Conservation (phyloP, 2,329 filamentous ascomycete species). For the Fusarium tjaetaba region DNA sequence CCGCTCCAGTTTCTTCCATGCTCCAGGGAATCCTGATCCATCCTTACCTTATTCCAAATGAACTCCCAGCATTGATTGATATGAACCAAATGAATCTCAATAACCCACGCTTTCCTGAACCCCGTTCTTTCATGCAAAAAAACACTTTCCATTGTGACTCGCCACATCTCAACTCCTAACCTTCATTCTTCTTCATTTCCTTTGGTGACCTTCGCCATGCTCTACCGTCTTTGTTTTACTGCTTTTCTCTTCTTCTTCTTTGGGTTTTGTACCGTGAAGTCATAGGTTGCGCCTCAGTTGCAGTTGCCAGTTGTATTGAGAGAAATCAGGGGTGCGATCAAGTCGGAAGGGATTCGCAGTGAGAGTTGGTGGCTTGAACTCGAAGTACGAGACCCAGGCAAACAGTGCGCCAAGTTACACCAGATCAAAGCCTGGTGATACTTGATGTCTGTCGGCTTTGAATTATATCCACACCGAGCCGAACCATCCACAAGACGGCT, state of each 20-base stretch:
- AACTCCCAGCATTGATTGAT: constrained; percentile 35
- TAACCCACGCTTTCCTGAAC: constrained; percentile 2
- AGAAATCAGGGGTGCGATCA: not conserved
- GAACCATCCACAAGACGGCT: constrained; percentile 5
- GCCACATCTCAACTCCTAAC: not conserved
- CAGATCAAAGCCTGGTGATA: not conserved
- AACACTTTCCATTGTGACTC: not conserved
- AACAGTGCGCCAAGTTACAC: not conserved
- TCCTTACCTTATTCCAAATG: constrained; percentile 25
- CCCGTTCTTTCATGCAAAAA: constrained; percentile 5
- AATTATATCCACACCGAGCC: constrained; percentile 15
- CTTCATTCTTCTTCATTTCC: not conserved
- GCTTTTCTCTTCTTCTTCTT: not conserved
- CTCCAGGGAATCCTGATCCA: constrained; percentile 21
- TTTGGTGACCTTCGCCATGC: not conserved
- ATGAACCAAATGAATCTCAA: constrained; percentile 17
- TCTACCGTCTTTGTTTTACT: not conserved
- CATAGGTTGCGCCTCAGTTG: not conserved
- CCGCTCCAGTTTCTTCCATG: constrained; percentile 37
- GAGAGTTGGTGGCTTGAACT: not conserved
- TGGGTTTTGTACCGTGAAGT: not conserved
- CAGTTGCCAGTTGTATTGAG: not conserved
- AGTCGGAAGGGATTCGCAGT: not conserved
- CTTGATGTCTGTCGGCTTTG: not conserved
- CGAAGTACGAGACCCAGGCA: not conserved